phyloP scores from a whole-genome alignment of 768 basidiomycete genomes.

The Phlegmacium glaucopus region DNA sequence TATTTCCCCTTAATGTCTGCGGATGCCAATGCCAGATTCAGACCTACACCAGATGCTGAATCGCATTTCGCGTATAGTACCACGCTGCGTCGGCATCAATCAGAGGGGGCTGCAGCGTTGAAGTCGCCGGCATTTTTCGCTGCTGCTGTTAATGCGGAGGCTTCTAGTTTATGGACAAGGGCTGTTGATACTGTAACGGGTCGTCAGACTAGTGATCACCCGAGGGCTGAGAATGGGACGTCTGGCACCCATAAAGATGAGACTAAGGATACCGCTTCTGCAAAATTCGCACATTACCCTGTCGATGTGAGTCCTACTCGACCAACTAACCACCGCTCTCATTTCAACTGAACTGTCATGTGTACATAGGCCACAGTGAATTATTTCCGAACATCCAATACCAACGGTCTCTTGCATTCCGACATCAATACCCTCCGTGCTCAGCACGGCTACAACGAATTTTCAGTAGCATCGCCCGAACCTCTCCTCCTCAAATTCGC shows the following conservation, averaged over 20 bases:
- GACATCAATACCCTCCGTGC: slow-evolving; percentile 63
- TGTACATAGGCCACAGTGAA: slow-evolving; percentile 63
- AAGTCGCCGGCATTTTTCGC: slow-evolving; percentile 47
- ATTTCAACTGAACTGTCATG: background rate
- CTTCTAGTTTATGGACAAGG: slow-evolving; percentile 49
- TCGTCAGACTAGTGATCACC: slow-evolving; percentile 27
- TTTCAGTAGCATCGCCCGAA: slow-evolving; percentile 80
- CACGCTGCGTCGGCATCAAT: slow-evolving; percentile 65
- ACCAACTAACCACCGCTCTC: too few species aligned
- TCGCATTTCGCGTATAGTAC: slow-evolving; percentile 84
- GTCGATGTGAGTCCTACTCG: slow-evolving; percentile 47
- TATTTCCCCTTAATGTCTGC: slow-evolving; percentile 66
- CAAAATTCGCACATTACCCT: slow-evolving; percentile 63
- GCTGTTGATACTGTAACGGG: slow-evolving; percentile 38
- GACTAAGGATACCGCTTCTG: slow-evolving; percentile 56
- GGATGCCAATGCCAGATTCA: slow-evolving; percentile 45
- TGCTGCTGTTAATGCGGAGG: slow-evolving; percentile 44
- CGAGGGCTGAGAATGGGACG: slow-evolving; percentile 36
- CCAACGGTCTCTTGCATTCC: slow-evolving; percentile 57
- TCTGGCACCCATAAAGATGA: slow-evolving; percentile 26
- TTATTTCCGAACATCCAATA: slow-evolving; percentile 62
- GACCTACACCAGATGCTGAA: slow-evolving; percentile 61
- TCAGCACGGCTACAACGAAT: slow-evolving; percentile 89
- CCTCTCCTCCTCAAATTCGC: slow-evolving; percentile 83
- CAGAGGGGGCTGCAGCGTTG: slow-evolving; percentile 41